phyloP scores from a whole-genome alignment of 2,329 filamentous ascomycete species.

The Pseudopithomyces chartarum region DNA sequence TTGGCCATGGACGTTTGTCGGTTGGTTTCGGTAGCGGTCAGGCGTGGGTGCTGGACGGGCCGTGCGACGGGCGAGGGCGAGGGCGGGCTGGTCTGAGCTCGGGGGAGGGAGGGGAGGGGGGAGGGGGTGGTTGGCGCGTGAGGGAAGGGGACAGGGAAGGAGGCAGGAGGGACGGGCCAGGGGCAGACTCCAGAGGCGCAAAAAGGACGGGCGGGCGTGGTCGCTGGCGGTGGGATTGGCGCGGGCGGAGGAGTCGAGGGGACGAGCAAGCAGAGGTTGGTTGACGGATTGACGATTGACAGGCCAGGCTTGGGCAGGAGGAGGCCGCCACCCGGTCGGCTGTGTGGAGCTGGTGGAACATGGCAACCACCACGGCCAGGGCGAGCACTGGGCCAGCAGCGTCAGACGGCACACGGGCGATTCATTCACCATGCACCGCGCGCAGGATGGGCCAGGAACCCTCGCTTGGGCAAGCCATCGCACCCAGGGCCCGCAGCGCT shows the following conservation, averaged over 20 bases:
- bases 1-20: conserved; percentile 41
- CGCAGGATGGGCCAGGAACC: not conserved
- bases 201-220: not conserved
- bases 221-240: not conserved
- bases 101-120: conserved; percentile 18
- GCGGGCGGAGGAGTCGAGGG: too few species aligned
- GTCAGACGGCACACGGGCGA: too few species aligned
- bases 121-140: not conserved
- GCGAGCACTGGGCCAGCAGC: too few species aligned
- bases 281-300: too few species aligned
- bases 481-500: conserved; percentile 28
- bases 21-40: conserved; percentile 2
- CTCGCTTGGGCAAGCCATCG: conserved; percentile 22
- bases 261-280: not conserved
- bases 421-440: too few species aligned
- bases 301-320: too few species aligned
- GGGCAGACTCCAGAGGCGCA: too few species aligned
- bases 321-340: too few species aligned
- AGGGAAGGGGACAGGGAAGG: not conserved
- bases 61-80: conserved; percentile 21
- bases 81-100: conserved; percentile 1
- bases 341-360: too few species aligned
- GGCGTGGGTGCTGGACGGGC: conserved; percentile 24
- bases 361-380: too few species aligned
- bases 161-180: not conserved